These are phyloP conservation scores for Cercospora janseana DNA, from an alignment of 2,329 filamentous ascomycete genomes.

Conservation along the genomic window DNA sequence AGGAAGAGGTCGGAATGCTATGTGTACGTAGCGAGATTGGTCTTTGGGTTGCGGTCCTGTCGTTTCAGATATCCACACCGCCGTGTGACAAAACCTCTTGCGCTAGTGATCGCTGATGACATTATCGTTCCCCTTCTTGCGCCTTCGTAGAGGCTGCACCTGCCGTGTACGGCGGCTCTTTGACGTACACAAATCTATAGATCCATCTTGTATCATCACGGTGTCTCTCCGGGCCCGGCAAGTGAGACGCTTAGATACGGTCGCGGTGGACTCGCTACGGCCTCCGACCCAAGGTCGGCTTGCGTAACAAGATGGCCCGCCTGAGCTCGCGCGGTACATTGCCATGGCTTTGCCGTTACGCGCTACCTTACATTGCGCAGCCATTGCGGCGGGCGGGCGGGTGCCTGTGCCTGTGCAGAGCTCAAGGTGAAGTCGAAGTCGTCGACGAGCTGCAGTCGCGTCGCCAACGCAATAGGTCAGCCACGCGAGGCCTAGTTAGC, in stretches of 20 bases:
- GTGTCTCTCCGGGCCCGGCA: too few relatives aligned
- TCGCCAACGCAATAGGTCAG: slow-evolving; percentile 4
- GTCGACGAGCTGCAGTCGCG: background rate
- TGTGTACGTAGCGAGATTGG: too few relatives aligned
- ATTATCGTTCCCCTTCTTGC: slow-evolving; percentile 3
- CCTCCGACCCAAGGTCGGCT: too few relatives aligned
- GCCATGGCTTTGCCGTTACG: too few relatives aligned
- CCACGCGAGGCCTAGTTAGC: slow-evolving; percentile 6
- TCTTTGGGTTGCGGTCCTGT: slow-evolving; percentile 6
- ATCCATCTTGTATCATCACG: too few relatives aligned
- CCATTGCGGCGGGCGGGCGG: background rate
- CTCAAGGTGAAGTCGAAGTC: slow-evolving; percentile 6
- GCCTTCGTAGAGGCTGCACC: slow-evolving; percentile 10
- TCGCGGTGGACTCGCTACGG: too few relatives aligned
- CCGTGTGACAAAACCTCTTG: slow-evolving; percentile 8
- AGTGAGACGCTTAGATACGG: too few relatives aligned
- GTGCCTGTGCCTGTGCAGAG: background rate
- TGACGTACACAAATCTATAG: background rate
- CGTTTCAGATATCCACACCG: slow-evolving; percentile 14
- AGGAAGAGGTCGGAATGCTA: background rate
- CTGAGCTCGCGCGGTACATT: too few relatives aligned
- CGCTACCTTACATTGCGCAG: too few relatives aligned
- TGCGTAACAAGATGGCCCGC: too few relatives aligned
- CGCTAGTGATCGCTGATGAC: slow-evolving; percentile 6
- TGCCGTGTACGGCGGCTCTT: background rate